phyloP scores from a whole-genome alignment of 805 yeast genomes.

The Kazachstania bromeliacearum region DNA sequence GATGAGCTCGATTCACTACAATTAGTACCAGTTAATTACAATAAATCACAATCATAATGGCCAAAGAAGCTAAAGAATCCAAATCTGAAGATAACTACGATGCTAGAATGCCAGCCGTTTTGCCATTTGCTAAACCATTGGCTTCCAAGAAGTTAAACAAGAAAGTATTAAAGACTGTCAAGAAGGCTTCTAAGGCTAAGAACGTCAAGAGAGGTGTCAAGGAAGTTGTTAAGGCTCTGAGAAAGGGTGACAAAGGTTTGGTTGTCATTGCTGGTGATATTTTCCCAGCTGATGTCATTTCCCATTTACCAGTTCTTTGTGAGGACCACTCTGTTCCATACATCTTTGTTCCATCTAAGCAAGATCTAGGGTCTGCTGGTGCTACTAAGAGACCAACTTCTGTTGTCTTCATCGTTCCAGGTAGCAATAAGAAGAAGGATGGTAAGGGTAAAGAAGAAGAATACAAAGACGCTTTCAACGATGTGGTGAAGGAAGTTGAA shows the following conservation, averaged over 20 bases:
- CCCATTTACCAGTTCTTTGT: constrained; percentile 95
- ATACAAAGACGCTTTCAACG: constrained; percentile 87
- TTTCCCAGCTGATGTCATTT: constrained; percentile 92
- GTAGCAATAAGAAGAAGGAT: constrained; percentile 78
- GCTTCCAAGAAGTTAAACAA: constrained; percentile 95
- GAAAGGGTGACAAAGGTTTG: constrained; percentile 97
- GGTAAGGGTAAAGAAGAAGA: constrained; percentile 65
- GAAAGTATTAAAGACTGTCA: constrained; percentile 88
- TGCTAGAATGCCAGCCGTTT: constrained; percentile 75
- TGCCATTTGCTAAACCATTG: constrained; percentile 88
- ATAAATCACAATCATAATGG: constrained; percentile 5
- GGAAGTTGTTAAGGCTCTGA: constrained; percentile 94
- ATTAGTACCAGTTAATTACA: too few relatives aligned
- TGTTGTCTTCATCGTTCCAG: constrained; percentile 94
- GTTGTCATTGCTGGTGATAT: constrained; percentile 97
- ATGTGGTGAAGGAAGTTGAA: constrained; percentile 80
- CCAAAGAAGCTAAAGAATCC: constrained; percentile 11
- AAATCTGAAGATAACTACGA: constrained; percentile 75
- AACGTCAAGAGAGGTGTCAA: constrained; percentile 98
- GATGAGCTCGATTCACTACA: neutral
- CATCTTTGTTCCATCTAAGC: constrained; percentile 92
- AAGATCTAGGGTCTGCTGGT: constrained; percentile 97
- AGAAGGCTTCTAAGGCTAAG: constrained; percentile 96
- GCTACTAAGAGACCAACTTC: constrained; percentile 99
- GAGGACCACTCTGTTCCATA: constrained; percentile 90